Base-by-base conservation (phyloP, 768 basidiomycete genomes). In the Solioccasus polychromus region DNA sequence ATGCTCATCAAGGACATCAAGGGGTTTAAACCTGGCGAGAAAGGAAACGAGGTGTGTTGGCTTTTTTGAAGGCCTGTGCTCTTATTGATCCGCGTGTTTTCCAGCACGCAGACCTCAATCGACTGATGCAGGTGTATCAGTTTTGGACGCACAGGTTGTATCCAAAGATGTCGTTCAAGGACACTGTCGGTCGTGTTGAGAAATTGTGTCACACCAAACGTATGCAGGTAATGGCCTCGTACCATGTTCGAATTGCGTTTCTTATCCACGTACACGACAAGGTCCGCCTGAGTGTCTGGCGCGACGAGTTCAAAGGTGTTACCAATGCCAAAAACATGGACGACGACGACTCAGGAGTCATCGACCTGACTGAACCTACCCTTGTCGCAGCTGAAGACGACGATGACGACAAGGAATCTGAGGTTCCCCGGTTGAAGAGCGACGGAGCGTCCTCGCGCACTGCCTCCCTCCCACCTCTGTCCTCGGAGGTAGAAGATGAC, bases 111-210 rank as follows among this genome's bases (percentile, higher is more conserved):
- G 94, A 99, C 66, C 76, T 99, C 30, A 80, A 80, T 51, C 74
- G 87, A 30, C 68, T 97, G 12, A 71, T 98, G 44, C 80, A 83
- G 50, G 70, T 88, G 28, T 98, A 98, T 62, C 92, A 93, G 59
- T 88, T 92, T 57, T 99, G 96, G 96, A 78, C 92, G 4, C 96
- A 98, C 69, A 79, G 77, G 56, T 74, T 99, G 74, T 94, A 87
- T 61, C 96, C 96, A 5, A 91, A 87, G 58, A 84, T 80, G 4
- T 83, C 85, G 31, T 96, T 98, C 64, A 74, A 75, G 35, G 93
- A 96, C 59, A 95, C 92, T 0, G 82, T 95, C 5, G 70, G 80
- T 25, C 77, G 86, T 9, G 80, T 98, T 9, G 95, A 99, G 71
- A 90, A 85, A 55, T 65, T 96, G 10, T 96, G 91, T 60, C 88